Conservation (phyloP, 306 rosid genomes). For the Cucumis sativus region DNA sequence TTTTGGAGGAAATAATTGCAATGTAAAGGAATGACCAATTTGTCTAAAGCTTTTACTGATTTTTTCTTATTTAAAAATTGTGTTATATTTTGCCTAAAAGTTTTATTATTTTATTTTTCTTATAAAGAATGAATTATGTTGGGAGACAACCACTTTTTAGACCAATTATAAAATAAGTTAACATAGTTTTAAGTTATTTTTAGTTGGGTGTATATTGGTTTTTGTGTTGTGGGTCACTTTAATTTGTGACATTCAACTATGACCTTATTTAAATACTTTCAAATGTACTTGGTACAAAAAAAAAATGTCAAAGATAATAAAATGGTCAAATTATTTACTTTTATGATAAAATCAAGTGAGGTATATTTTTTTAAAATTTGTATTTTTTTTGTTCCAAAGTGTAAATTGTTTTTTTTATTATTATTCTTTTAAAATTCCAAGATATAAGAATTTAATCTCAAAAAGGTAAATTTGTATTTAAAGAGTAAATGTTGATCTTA, state of each 20-base stretch:
- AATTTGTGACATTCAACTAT: neutral
- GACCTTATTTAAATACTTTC: neutral
- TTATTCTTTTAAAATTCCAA: too few relatives aligned
- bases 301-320: too few relatives aligned
- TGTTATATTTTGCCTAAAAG: neutral
- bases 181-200: neutral
- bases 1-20: conserved; percentile 3
- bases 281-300: neutral
- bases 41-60: neutral
- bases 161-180: neutral
- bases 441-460: neutral
- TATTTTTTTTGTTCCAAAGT: too few relatives aligned
- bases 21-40: neutral
- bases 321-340: too few relatives aligned
- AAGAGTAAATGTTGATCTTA: neutral
- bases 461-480: neutral
- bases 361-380: too few relatives aligned
- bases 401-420: too few relatives aligned
- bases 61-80: neutral
- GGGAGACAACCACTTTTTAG: neutral
- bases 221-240: neutral
- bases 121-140: neutral
- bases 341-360: too few relatives aligned
- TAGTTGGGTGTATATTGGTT: neutral
- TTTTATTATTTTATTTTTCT: neutral